Evolutionary conservation across 495 filamentous ascomycete species (phyloP).

Genomic region (Apiosordaria backusii): DNA sequence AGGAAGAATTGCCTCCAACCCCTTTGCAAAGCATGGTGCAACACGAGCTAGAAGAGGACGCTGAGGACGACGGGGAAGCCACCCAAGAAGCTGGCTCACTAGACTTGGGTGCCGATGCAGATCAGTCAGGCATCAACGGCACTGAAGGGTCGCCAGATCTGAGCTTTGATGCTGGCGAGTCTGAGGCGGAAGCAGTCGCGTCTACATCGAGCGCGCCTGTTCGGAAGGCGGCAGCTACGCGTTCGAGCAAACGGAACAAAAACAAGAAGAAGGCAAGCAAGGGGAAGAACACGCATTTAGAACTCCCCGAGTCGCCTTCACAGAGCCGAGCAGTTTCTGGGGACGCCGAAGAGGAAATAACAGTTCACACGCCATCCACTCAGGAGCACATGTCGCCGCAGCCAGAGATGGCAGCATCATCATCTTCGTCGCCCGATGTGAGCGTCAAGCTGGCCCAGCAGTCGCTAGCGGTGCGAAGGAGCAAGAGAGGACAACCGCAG

Average conservation of each 20-base stretch:
- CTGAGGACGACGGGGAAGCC: background rate
- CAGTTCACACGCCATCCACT: slow-evolving; percentile 1
- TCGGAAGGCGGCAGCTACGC: background rate
- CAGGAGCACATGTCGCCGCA: background rate
- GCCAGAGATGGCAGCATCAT: background rate
- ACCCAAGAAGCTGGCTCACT: background rate
- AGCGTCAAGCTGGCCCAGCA: slow-evolving; percentile 38
- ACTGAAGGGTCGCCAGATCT: background rate
- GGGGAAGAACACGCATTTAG: background rate
- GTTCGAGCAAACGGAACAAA: background rate
- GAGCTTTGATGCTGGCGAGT: slow-evolving; percentile 7
- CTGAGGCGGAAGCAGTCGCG: slow-evolving; percentile 10
- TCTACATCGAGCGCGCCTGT: background rate
- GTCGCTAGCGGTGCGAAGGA: slow-evolving; percentile 29
- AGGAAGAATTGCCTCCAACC: slow-evolving; percentile 4
- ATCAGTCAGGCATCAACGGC: background rate
- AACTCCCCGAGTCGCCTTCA: background rate
- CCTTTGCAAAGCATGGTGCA: slow-evolving; percentile 14
- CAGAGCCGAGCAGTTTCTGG: background rate
- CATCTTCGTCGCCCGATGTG: slow-evolving; percentile 23
- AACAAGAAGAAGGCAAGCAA: background rate
- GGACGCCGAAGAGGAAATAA: slow-evolving; percentile 12
- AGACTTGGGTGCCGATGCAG: background rate
- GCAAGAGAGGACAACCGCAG: slow-evolving; percentile 18
- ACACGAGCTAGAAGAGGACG: background rate